A percentile compares a stretch with the other conserved stretches of the same genome.
Evolutionary conservation across 352 stramenopile genomes (phyloP).

Genomic region (Salisapilia sapeloensis): DNA sequence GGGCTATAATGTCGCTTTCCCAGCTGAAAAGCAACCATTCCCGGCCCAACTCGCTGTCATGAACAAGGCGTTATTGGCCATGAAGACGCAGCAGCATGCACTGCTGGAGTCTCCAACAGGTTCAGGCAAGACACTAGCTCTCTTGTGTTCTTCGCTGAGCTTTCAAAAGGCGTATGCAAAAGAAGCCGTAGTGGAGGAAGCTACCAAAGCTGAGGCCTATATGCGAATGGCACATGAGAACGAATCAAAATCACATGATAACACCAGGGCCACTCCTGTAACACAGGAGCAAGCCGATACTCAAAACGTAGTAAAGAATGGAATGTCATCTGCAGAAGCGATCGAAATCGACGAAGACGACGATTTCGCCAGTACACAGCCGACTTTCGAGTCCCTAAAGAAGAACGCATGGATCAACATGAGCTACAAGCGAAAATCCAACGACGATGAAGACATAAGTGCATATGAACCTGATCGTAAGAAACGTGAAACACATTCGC

Average conservation of each 20-base stretch:
- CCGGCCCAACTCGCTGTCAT: slow-evolving; percentile 75
- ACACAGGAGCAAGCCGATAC: slow-evolving; percentile 1
- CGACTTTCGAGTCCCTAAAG: slow-evolving; percentile 19
- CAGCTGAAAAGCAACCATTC: slow-evolving; percentile 64
- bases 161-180: slow-evolving; percentile 43
- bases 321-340: not conserved
- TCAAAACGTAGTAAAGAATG: not conserved
- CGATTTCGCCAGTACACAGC: slow-evolving; percentile 19
- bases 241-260: not conserved
- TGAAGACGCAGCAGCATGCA: slow-evolving; percentile 68
- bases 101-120: slow-evolving; percentile 75
- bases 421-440: slow-evolving; percentile 11
- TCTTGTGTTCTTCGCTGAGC: slow-evolving; percentile 68
- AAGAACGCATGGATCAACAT: slow-evolving; percentile 23
- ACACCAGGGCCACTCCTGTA: not conserved
- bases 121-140: slow-evolving; percentile 69
- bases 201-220: not conserved
- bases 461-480: no score
- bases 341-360: slow-evolving; percentile 9
- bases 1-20: slow-evolving; percentile 71
- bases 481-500: no score
- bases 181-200: slow-evolving; percentile 15
- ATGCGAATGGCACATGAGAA: not conserved
- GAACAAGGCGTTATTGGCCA: slow-evolving; percentile 66
- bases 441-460: no score